These are phyloP conservation scores for Naganishia randhawae DNA, from an alignment of 768 basidiomycete genomes.

Conservation along the genomic window DNA sequence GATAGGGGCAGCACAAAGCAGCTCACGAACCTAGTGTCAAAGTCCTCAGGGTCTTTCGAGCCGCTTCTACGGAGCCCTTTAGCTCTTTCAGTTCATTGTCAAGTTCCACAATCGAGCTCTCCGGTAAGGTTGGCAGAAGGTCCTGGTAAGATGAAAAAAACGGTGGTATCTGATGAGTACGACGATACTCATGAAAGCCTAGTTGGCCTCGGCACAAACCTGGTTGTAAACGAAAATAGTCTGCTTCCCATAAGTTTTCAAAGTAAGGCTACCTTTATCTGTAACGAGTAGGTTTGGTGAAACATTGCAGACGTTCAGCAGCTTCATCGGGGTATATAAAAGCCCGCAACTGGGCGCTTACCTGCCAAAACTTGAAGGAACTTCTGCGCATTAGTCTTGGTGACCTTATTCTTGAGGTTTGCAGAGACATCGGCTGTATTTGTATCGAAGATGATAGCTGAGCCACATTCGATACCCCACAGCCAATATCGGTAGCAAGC, in stretches of 20 bases:
- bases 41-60: constrained; percentile 59
- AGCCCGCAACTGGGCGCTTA: constrained; percentile 24
- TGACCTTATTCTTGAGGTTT: constrained; percentile 82
- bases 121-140: constrained; percentile 63
- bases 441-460: too few relatives aligned
- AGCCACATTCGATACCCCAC: too few relatives aligned
- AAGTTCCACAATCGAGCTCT: constrained; percentile 61
- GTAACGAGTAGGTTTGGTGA: background rate
- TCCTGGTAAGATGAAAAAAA: constrained; percentile 53
- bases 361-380: constrained; percentile 68
- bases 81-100: constrained; percentile 50
- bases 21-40: constrained; percentile 57
- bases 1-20: too few relatives aligned
- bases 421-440: constrained; percentile 78
- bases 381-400: constrained; percentile 79
- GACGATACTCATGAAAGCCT: background rate
- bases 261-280: constrained; percentile 76
- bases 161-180: background rate
- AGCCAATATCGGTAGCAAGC: too few relatives aligned
- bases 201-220: constrained; percentile 34
- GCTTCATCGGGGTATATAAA: background rate
- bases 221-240: constrained; percentile 79
- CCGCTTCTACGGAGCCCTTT: constrained; percentile 34
- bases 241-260: constrained; percentile 82
- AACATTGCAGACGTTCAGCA: too few relatives aligned